A percentile compares a stretch with the other conserved stretches of the same genome.
These are phyloP conservation scores for Oryza longistaminata DNA, from an alignment of 176 grass and related monocot species.

Conservation along the genomic window DNA sequence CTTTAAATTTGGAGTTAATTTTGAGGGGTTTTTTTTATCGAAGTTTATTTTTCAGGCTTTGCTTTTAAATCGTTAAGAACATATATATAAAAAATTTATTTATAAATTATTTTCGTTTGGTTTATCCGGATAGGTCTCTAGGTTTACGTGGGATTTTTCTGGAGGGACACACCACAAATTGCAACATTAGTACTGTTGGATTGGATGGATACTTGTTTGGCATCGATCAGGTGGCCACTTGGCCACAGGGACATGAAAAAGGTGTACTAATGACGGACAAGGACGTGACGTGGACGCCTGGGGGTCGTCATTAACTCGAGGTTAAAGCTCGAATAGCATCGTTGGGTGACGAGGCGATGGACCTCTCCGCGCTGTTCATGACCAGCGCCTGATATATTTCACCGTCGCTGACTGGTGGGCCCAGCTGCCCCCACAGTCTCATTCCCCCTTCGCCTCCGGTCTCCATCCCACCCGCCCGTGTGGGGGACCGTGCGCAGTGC, in stretches of 20 bases:
- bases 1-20: too few relatives aligned
- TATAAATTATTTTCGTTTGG: too few relatives aligned
- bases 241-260: background rate
- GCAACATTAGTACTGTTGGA: too few relatives aligned
- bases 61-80: too few relatives aligned
- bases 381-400: too few relatives aligned
- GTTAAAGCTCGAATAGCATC: background rate
- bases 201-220: background rate
- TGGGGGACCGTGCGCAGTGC: background rate
- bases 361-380: background rate
- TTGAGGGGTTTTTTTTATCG: too few relatives aligned
- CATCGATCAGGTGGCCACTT: background rate
- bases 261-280: background rate
- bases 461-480: background rate
- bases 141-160: too few relatives aligned
- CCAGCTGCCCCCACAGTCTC: background rate
- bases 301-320: background rate
- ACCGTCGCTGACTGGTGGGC: background rate
- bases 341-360: background rate
- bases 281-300: background rate
- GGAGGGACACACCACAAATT: too few relatives aligned
- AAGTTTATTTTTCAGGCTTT: too few relatives aligned
- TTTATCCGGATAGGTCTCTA: too few relatives aligned
- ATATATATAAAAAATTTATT: too few relatives aligned
- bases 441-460: background rate